Base-by-base conservation (phyloP, 495 filamentous ascomycete species). In the Aspergillus baeticus region DNA sequence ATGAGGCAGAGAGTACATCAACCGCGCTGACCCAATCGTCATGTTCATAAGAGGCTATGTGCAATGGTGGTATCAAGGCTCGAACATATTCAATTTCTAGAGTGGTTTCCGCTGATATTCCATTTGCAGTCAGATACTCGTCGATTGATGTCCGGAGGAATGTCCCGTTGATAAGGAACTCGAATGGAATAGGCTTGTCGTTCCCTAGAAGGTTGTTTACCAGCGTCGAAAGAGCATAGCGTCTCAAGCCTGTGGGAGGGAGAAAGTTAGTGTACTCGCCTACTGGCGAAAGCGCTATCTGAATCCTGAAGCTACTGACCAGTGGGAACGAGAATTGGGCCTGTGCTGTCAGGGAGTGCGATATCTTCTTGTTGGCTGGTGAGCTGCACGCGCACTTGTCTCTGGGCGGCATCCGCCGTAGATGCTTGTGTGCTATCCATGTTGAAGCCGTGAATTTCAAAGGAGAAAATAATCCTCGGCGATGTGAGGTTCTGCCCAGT, bases 1-100 rank as follows among this genome's bases (percentile, higher is more conserved):
- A 91, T 33, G 78, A 84, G 17, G 61, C 68, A 0, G 89, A 92
- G 17, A 93, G 80, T 5, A 96, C 84, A 63, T 96, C 90, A n/a
- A 96, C 87, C n/a, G 84, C 79, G 68, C 87, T 88, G 31, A 98
- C 88, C 94, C 94, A 98, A 64, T 97, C 93, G 63, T 97, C 92
- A 67, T 98, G 92, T 74, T 96, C 84, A 70, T 95, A 97, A 51
- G 87, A 90, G 6, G 92, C 84, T 38, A 92, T 84, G 68, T 91
- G 89, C 11, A 87, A 75, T 18, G 94, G 95, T 0, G 94, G 94
- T 67, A 96, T 86, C 49, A 95, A 75, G 50, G 91, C 92, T 55
- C 91, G 86, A 7, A 96, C 90, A 75, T 97, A 98, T 77, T 97
- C 92, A 41, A 98, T 81, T 31, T 87, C 87, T 26, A 98, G 73